Evolutionary conservation across 179 eudicot species (phyloP).

Genomic region (Carnegiea gigantea): DNA sequence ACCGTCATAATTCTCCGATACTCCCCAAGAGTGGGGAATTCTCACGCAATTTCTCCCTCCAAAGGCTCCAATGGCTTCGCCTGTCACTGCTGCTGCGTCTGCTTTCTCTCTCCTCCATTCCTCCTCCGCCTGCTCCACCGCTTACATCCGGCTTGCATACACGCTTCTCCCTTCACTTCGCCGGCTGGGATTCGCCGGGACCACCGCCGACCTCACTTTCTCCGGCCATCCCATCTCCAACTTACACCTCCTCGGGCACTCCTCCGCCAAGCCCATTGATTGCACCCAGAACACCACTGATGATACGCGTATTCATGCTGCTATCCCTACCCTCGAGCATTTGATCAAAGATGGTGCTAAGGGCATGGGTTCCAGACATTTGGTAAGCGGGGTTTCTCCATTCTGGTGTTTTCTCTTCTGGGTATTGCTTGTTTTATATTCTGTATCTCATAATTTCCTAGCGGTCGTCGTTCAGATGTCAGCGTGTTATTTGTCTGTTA

Average conservation of each 20-base stretch:
- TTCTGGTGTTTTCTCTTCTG: neutral
- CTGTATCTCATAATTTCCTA: neutral
- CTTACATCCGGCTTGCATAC: constrained; percentile 29
- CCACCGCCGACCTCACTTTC: constrained; percentile 44
- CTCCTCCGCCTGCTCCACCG: constrained; percentile 27
- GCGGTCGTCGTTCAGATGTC: neutral
- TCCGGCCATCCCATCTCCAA: constrained; percentile 47
- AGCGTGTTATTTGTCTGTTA: neutral
- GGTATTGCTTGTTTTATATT: neutral
- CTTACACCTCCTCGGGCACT: constrained; percentile 28
- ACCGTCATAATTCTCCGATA: neutral
- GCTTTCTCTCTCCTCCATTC: constrained; percentile 44
- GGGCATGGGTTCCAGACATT: constrained; percentile 32
- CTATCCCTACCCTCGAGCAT: constrained; percentile 41
- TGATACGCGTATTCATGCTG: constrained; percentile 46
- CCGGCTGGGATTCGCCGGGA: constrained; percentile 46
- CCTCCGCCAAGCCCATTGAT: constrained; percentile 37
- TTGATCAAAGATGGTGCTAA: constrained; percentile 40
- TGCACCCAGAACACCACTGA: constrained; percentile 37
- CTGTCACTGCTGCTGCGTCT: constrained; percentile 43
- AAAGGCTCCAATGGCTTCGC: constrained; percentile 72
- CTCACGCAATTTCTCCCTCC: neutral
- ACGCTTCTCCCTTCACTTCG: constrained; percentile 43
- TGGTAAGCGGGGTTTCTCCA: constrained; percentile 20
- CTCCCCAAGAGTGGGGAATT: neutral